Conservation (phyloP, 768 basidiomycete genomes). For the Serendipita vermifera region DNA sequence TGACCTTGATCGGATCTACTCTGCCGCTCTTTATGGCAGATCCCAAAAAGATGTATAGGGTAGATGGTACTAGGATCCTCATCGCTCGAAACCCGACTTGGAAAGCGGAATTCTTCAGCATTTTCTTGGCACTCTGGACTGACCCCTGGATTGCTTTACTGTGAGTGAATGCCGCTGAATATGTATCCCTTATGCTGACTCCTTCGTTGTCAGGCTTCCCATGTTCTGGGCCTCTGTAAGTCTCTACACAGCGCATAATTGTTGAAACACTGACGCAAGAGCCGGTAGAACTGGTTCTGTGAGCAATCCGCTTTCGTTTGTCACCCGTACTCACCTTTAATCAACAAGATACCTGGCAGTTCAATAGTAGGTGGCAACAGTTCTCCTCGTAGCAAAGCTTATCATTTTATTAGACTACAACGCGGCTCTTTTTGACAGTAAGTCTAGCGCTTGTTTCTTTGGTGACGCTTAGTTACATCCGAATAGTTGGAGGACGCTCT, state of each 20-base stretch:
- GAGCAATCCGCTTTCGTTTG: background rate
- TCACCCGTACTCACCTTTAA: background rate
- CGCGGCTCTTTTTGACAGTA: conserved; percentile 59
- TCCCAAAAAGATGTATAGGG: conserved; percentile 58
- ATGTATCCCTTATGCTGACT: background rate
- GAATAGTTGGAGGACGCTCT: conserved; percentile 46
- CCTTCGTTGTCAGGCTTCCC: conserved; percentile 38
- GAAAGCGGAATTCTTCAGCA: conserved; percentile 58
- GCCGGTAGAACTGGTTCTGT: conserved; percentile 13
- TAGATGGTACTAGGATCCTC: conserved; percentile 55
- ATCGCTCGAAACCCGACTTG: conserved; percentile 56
- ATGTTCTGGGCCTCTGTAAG: conserved; percentile 68
- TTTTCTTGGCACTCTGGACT: conserved; percentile 51
- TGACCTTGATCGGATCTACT: conserved; percentile 53
- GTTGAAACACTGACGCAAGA: background rate
- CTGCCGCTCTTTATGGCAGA: conserved; percentile 61
- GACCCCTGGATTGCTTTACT: conserved; percentile 63
- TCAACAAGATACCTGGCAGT: conserved; percentile 38
- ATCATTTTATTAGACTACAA: conserved; percentile 43
- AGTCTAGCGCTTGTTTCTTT: background rate
- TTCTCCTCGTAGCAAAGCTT: background rate
- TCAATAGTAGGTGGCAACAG: conserved; percentile 30
- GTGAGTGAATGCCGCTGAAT: background rate
- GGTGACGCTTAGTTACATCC: background rate
- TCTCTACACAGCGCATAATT: background rate